Conservation (phyloP, 177 flowering plant species). For the Vitis hybrid region DNA sequence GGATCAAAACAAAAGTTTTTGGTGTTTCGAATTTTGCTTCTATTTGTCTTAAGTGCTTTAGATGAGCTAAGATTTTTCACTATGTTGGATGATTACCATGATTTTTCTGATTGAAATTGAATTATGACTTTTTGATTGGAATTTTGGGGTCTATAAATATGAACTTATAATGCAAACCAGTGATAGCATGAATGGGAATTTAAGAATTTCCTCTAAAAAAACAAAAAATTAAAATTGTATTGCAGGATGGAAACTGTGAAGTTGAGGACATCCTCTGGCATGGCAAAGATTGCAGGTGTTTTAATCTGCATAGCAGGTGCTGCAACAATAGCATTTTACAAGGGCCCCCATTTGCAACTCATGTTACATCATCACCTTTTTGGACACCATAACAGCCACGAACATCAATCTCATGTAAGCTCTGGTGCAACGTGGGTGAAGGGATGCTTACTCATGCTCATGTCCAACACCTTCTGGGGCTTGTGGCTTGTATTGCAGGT, state of each 20-base stretch:
- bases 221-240: too few species aligned
- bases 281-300: conserved; percentile 53
- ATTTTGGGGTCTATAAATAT: too few species aligned
- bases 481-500: conserved; percentile 70
- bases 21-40: too few species aligned
- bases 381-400: conserved; percentile 1
- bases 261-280: conserved; percentile 42
- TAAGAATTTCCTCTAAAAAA: too few species aligned
- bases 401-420: conserved; percentile 3
- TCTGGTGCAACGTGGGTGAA: conserved; percentile 45
- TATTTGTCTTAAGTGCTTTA: too few species aligned
- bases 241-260: conserved; percentile 55
- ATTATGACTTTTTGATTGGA: too few species aligned
- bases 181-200: too few species aligned
- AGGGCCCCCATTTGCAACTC: conserved; percentile 44
- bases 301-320: conserved; percentile 44
- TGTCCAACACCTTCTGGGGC: conserved; percentile 42
- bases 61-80: too few species aligned
- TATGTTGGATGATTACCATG: too few species aligned
- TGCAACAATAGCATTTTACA: conserved; percentile 47
- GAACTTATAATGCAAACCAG: too few species aligned
- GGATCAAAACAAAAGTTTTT: too few species aligned
- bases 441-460: conserved; percentile 54
- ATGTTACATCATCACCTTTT: conserved; percentile 23
- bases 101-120: too few species aligned